Percentiles rank a stretch among this genome's conserved stretches.
Conservation (phyloP, 164 flowering plant species). For the Vitis rupestris region DNA sequence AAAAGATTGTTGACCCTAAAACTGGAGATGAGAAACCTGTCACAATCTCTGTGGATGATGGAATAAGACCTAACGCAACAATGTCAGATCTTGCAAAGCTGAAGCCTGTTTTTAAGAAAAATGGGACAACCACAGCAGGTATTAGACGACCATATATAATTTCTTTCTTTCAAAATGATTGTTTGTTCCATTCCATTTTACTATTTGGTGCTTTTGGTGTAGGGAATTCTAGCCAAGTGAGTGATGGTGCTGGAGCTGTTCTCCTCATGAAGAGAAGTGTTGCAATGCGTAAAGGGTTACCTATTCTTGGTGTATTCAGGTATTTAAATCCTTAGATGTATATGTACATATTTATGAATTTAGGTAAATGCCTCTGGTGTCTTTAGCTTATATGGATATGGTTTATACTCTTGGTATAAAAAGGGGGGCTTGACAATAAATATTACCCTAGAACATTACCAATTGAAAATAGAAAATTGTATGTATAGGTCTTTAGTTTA, state of each 20-base stretch:
- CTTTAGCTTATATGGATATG: no score
- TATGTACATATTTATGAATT: not conserved
- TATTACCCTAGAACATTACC: no score
- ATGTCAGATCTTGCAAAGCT: slow-evolving; percentile 66
- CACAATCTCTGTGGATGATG: slow-evolving; percentile 84
- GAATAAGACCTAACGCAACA: slow-evolving; percentile 72
- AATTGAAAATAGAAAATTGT: no score
- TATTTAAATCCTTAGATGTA: slow-evolving; percentile 13
- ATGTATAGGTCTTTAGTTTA: no score
- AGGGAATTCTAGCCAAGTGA: slow-evolving; percentile 98
- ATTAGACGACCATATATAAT: slow-evolving; percentile 1
- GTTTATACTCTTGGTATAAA: no score
- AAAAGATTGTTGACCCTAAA: slow-evolving; percentile 87
- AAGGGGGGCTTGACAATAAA: no score
- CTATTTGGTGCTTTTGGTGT: slow-evolving; percentile 6
- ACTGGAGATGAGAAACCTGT: slow-evolving; percentile 82
- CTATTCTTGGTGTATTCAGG: slow-evolving; percentile 97
- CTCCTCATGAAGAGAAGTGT: slow-evolving; percentile 91
- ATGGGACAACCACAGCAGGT: slow-evolving; percentile 97
- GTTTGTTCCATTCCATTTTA: not conserved
- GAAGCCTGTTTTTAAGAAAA: slow-evolving; percentile 83
- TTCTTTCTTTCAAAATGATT: not conserved
- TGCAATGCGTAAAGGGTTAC: slow-evolving; percentile 81
- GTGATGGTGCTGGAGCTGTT: slow-evolving; percentile 99
- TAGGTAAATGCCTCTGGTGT: no score